phyloP scores from a whole-genome alignment of 495 filamentous ascomycete genomes.

The Immersiella caudata region DNA sequence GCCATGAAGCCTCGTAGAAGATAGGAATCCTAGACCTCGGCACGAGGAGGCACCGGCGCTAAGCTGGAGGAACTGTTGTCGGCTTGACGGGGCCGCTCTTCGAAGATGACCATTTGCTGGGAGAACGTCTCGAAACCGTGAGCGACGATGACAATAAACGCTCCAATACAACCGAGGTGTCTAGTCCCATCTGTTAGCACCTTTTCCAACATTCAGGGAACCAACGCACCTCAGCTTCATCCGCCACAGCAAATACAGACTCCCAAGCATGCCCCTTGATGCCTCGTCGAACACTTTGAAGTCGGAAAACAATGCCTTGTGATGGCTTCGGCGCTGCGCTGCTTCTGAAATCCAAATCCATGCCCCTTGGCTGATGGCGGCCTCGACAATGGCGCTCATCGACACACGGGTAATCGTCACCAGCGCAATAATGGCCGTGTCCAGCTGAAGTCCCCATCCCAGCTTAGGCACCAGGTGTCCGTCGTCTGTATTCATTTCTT shows the following conservation, averaged over 20 bases:
- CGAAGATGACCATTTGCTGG: constrained; percentile 43
- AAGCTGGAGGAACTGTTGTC: constrained; percentile 17
- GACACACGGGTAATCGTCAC: constrained; percentile 40
- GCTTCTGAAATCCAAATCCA: constrained; percentile 43
- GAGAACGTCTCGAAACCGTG: constrained; percentile 45
- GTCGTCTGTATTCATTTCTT: constrained; percentile 35
- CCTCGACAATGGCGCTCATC: constrained; percentile 39
- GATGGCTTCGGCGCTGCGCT: constrained; percentile 29
- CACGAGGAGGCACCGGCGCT: constrained; percentile 27
- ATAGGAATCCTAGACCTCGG: constrained; percentile 40
- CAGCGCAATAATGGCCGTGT: constrained; percentile 40
- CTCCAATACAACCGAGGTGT: constrained; percentile 42
- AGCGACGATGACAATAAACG: constrained; percentile 37
- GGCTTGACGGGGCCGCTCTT: constrained; percentile 27
- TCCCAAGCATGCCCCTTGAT: constrained; percentile 39
- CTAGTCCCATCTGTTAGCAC: constrained; percentile 1
- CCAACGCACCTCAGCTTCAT: constrained; percentile 33
- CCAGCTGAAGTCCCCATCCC: constrained; percentile 30
- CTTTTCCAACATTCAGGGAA: not conserved
- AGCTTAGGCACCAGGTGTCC: constrained; percentile 35
- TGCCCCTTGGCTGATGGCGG: constrained; percentile 40
- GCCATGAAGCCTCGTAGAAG: constrained; percentile 26
- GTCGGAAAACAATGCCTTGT: constrained; percentile 36
- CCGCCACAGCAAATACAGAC: constrained; percentile 36
- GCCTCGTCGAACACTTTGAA: constrained; percentile 45